Percentiles rank a stretch among this genome's conserved stretches.
Conservation (phyloP, 2,329 filamentous ascomycete species). For the Plenodomus lindquistii region DNA sequence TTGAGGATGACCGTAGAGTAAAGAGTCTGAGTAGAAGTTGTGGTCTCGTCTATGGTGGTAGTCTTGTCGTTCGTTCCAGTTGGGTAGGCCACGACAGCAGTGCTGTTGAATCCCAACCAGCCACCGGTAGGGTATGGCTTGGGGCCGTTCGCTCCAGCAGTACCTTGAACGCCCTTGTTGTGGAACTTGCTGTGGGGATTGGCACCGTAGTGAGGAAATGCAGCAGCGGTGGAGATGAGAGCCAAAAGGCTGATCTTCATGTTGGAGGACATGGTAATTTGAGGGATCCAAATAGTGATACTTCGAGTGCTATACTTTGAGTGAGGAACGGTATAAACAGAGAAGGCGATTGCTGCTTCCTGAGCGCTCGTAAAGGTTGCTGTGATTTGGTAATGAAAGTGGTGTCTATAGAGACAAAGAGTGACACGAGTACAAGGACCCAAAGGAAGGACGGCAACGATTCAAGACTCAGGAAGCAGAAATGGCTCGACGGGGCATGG, state of each 20-base stretch:
- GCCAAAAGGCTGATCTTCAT: constrained; percentile 50
- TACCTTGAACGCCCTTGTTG: constrained; percentile 19
- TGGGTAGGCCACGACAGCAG: constrained; percentile 17
- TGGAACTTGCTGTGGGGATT: constrained; percentile 31
- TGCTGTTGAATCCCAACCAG: constrained; percentile 34
- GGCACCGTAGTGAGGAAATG: constrained; percentile 41
- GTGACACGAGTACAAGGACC: constrained; percentile 49
- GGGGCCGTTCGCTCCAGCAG: constrained; percentile 13
- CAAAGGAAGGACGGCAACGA: constrained; percentile 44
- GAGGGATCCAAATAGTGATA: constrained; percentile 15
- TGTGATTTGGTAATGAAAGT: constrained; percentile 42
- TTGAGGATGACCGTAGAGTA: constrained; percentile 28
- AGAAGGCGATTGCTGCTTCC: constrained; percentile 37
- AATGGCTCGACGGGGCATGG: constrained; percentile 25
- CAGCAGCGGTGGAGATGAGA: constrained; percentile 46
- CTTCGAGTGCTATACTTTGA: background rate
- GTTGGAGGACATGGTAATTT: constrained; percentile 39
- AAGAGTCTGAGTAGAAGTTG: constrained; percentile 32
- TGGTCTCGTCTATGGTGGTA: constrained; percentile 28
- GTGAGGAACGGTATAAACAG: background rate
- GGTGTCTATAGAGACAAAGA: constrained; percentile 40
- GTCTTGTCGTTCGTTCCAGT: constrained; percentile 27
- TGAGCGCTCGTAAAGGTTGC: constrained; percentile 52
- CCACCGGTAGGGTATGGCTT: constrained; percentile 39
- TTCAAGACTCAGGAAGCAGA: constrained; percentile 27